Evolutionary conservation across 768 basidiomycete species (phyloP).

Genomic region (Collybiopsis luxurians): DNA sequence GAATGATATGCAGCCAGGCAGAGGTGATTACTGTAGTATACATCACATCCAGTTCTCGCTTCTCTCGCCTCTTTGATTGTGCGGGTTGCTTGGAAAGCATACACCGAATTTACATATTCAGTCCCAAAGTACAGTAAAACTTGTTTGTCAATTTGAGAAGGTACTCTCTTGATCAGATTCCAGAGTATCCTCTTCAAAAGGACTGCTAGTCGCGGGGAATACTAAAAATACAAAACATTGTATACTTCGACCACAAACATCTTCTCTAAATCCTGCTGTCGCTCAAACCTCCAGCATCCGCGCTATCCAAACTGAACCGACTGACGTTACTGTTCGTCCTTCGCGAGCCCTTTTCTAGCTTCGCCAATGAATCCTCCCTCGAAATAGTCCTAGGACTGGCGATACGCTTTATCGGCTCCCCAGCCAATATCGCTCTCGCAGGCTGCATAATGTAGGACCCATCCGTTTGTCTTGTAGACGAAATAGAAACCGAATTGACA

Average conservation of each 20-base stretch:
- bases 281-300: not conserved
- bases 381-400: not conserved
- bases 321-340: not conserved
- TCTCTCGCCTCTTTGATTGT: too few relatives aligned
- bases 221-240: constrained; percentile 1
- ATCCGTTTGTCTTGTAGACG: not conserved
- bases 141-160: too few relatives aligned
- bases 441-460: not conserved
- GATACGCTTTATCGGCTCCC: not conserved
- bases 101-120: too few relatives aligned
- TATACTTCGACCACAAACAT: not conserved
- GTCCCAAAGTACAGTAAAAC: too few relatives aligned
- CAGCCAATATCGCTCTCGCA: not conserved
- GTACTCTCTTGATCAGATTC: too few relatives aligned
- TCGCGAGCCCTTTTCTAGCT: constrained; percentile 3
- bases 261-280: not conserved
- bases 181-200: too few relatives aligned
- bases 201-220: too few relatives aligned
- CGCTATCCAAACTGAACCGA: constrained; percentile 5
- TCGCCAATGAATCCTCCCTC: constrained; percentile 1
- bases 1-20: too few relatives aligned
- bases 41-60: too few relatives aligned
- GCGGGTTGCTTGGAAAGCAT: too few relatives aligned
- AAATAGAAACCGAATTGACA: not conserved
- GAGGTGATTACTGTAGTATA: too few relatives aligned